These are phyloP conservation scores for Trichoderma polysporum DNA, from an alignment of 2,329 filamentous ascomycete genomes.

Conservation along the genomic window DNA sequence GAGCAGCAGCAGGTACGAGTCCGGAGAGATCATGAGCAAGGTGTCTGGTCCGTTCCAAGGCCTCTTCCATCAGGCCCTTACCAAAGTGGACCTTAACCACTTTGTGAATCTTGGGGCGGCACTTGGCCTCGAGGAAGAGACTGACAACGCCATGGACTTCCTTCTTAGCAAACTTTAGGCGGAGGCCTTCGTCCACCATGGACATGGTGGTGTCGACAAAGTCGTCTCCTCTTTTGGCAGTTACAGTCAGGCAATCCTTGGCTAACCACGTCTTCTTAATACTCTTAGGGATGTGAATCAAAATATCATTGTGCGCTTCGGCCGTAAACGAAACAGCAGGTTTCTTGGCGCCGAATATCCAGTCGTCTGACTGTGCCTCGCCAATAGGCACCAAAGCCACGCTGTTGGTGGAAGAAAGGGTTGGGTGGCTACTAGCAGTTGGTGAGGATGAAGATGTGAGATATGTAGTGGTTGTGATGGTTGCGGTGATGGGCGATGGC, in stretches of 20 bases:
- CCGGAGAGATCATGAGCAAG: constrained; percentile 44
- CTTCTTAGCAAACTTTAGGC: constrained; percentile 51
- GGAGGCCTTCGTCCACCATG: constrained; percentile 50
- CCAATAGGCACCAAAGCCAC: constrained; percentile 34
- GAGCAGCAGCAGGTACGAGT: constrained; percentile 41
- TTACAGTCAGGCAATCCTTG: constrained; percentile 56
- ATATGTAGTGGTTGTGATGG: constrained; percentile 26
- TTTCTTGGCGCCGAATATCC: constrained; percentile 36
- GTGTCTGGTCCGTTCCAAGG: constrained; percentile 45
- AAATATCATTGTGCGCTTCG: constrained; percentile 48
- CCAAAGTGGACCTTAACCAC: constrained; percentile 62
- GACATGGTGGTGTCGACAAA: constrained; percentile 50
- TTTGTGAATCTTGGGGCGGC: constrained; percentile 60
- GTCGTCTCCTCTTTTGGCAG: constrained; percentile 50
- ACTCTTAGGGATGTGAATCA: constrained; percentile 52
- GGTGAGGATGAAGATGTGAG: constrained; percentile 20
- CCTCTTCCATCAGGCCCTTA: constrained; percentile 45
- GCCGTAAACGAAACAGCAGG: constrained; percentile 34
- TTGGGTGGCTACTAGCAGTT: constrained; percentile 19
- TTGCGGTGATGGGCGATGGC: constrained; percentile 25
- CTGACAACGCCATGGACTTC: constrained; percentile 60
- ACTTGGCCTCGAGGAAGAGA: constrained; percentile 57
- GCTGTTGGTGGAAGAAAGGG: constrained; percentile 23
- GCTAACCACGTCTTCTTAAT: constrained; percentile 55
- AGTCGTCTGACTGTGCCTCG: constrained; percentile 33